Base-by-base conservation (phyloP, 2,329 filamentous ascomycete species). In the Chrysoporthe deuterocubensis region DNA sequence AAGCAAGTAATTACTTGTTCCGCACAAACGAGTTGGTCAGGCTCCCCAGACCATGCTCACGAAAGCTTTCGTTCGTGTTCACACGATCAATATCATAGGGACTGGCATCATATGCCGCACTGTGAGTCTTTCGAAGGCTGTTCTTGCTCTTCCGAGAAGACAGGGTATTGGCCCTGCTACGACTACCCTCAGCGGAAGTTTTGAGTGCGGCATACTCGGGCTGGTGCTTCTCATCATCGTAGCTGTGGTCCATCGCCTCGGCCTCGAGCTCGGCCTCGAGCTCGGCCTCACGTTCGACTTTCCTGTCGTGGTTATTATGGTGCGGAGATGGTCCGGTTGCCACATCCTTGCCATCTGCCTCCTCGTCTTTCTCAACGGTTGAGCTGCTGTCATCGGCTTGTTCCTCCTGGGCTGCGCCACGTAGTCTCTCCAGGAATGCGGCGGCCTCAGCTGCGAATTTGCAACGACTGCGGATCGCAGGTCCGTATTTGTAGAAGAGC, bases 401-500 rank as follows among this genome's bases (percentile, higher is more conserved):
- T 13, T 18, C 32, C 2, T 37, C 52, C 11, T 59, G 37, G 26
- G 58, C 66, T 26, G 43, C 50, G 8, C n/a, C 61, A 14, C 62
- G 54, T 32, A 67, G 40, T 54, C 16, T 40, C 18, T 60, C 40
- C 61, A 67, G 43, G 65, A 69, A 67, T 32, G 68, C 68, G 7
- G 64, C 65, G 1, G 65, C 67, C 70, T 87, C 77, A 1, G 83
- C 81, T 14, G 86, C 84, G 73, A 81, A 89, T 74, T 85, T 85
- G 79, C 86, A 88, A 66, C 80, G 80, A 70, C 76, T 75, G 40
- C 87, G 81, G 70, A 89, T 86, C 2, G 70, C 56, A 3, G 78
- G 78, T 32, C 87, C 87, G 72, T 87, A 88, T 71, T 83, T 86
- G 78, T 87, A 87, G 76, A 89, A 86, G 21, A 89, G 75, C 77